These are phyloP conservation scores for Suillus ampliporus DNA, from an alignment of 768 basidiomycete genomes.

Conservation along the genomic window DNA sequence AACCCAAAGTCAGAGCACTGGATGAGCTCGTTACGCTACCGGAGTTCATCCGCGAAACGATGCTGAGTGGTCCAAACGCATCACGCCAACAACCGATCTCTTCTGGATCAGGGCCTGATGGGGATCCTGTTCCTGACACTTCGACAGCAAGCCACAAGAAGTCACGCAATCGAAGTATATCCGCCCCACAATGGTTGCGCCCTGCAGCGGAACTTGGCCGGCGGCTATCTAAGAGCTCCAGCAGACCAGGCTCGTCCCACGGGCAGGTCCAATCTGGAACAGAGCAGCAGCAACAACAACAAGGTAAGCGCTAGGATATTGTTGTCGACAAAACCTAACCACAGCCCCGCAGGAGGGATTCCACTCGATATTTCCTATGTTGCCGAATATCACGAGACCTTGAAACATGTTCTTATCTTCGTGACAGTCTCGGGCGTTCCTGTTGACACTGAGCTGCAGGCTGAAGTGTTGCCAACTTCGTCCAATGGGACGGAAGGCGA, in stretches of 20 bases:
- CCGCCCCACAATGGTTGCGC: conserved; percentile 65
- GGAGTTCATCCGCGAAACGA: conserved; percentile 65
- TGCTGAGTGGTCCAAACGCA: conserved; percentile 41
- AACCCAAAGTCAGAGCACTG: conserved; percentile 10
- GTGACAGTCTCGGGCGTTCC: conserved; percentile 59
- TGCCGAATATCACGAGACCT: conserved; percentile 85
- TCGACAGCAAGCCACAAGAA: conserved; percentile 32
- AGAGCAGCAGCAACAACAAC: conserved; percentile 1
- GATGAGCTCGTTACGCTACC: conserved; percentile 50
- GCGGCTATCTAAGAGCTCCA: conserved; percentile 21
- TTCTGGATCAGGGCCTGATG: conserved; percentile 13
- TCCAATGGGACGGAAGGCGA: conserved; percentile 50
- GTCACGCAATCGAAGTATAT: conserved; percentile 55
- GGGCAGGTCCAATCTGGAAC: conserved; percentile 26
- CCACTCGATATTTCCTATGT: conserved; percentile 55
- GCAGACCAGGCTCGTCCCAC: conserved; percentile 33
- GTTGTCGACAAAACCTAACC: not conserved
- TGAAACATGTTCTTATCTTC: conserved; percentile 80
- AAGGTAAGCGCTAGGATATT: not conserved
- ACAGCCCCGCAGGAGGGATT: not conserved
- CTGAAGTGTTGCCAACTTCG: conserved; percentile 64
- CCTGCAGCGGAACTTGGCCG: conserved; percentile 24
- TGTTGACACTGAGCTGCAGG: conserved; percentile 59
- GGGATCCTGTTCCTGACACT: conserved; percentile 21
- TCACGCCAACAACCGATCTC: not conserved